phyloP scores from a whole-genome alignment of 257 asterid species.

The Cynanchum wilfordii region DNA sequence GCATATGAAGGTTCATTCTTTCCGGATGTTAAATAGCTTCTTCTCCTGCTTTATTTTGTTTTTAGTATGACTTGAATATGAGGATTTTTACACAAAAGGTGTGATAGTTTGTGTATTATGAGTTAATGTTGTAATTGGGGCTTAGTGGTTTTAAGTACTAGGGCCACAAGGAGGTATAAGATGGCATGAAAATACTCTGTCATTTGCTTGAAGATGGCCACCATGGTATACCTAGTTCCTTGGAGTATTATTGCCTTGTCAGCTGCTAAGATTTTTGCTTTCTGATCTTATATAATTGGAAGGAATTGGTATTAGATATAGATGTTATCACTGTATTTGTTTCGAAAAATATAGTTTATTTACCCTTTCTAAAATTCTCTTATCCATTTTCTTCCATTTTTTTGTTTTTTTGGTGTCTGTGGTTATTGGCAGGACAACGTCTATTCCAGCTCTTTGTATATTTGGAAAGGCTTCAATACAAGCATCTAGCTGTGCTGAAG shows the following conservation, averaged over 20 bases:
- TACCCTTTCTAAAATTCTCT: background rate
- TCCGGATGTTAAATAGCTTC: background rate
- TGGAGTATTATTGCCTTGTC: background rate
- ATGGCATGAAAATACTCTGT: background rate
- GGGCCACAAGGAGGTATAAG: background rate
- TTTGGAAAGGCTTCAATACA: constrained; percentile 67
- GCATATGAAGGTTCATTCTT: background rate
- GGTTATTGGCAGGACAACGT: constrained; percentile 59
- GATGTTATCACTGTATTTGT: background rate
- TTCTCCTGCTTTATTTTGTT: background rate
- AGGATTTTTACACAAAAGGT: background rate
- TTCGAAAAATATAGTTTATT: background rate
- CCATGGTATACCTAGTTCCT: background rate
- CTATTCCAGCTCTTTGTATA: constrained; percentile 73
- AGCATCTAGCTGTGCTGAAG: constrained; percentile 47
- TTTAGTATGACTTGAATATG: background rate
- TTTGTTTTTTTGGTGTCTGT: constrained; percentile 14
- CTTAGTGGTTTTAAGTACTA: background rate
- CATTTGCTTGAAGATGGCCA: background rate
- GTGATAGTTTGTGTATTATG: background rate
- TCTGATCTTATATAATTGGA: background rate
- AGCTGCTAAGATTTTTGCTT: background rate
- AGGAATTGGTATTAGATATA: background rate
- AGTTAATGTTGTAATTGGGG: background rate
- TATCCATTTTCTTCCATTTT: background rate